phyloP scores from a whole-genome alignment of 768 basidiomycete species.

The Mycena vulgaris region DNA sequence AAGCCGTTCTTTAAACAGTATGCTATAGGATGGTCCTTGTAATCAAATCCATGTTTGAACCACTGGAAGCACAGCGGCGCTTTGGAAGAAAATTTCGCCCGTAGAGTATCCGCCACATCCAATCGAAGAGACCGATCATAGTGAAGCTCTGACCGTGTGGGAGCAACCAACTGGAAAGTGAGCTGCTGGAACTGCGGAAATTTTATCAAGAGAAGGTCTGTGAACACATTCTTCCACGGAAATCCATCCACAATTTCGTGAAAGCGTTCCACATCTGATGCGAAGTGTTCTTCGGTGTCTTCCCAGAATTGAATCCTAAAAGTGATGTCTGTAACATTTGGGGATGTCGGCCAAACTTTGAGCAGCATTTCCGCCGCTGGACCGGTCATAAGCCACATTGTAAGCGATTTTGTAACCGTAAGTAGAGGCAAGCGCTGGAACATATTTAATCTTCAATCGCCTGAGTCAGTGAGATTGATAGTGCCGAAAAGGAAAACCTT shows the following conservation, averaged over 20 bases:
- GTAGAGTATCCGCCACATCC: not conserved
- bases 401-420: not conserved
- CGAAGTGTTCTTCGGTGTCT: not conserved
- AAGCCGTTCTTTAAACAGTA: not conserved
- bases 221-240: not conserved
- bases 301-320: not conserved
- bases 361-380: not conserved
- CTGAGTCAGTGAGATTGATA: not conserved
- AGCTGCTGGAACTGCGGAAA: not conserved
- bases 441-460: not conserved
- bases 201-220: not conserved
- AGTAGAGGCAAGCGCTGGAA: not conserved
- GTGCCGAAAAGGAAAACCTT: not conserved
- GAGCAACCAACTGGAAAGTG: not conserved
- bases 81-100: not conserved
- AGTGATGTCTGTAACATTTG: not conserved
- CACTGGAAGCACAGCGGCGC: not conserved
- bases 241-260: not conserved
- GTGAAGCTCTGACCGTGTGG: not conserved
- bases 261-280: not conserved
- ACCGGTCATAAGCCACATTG: not conserved
- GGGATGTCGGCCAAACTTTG: not conserved
- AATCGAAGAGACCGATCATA: not conserved
- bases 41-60: not conserved
- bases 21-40: not conserved